These are phyloP conservation scores for Hirsutella thompsonii DNA, from an alignment of 2,329 filamentous ascomycete genomes.

Conservation along the genomic window DNA sequence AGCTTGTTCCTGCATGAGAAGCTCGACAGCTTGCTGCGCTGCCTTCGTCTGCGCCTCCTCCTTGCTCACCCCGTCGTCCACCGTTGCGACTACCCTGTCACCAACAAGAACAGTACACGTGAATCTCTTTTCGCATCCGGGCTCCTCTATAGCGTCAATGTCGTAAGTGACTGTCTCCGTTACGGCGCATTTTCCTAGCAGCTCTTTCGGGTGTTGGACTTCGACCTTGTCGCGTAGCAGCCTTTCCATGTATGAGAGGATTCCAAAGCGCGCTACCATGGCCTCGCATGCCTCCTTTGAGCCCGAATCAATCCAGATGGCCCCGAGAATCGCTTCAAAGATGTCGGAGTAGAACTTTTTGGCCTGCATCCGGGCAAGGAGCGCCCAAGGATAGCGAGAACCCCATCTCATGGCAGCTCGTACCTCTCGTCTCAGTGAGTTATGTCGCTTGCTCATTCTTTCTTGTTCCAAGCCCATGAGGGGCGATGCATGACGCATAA, in stretches of 20 bases:
- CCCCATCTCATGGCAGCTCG: conserved; percentile 33
- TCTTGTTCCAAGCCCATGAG: conserved; percentile 35
- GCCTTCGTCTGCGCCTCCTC: conserved; percentile 44
- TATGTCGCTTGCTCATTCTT: conserved; percentile 30
- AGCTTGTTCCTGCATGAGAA: conserved; percentile 14
- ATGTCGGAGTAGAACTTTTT: conserved; percentile 77
- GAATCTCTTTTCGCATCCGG: conserved; percentile 15
- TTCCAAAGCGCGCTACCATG: conserved; percentile 50
- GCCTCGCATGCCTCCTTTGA: conserved; percentile 42
- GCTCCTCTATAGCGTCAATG: conserved; percentile 13
- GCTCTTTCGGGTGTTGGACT: conserved; percentile 53
- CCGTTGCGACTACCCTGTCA: conserved; percentile 28
- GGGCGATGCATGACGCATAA: conserved; percentile 46
- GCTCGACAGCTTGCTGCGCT: conserved; percentile 34
- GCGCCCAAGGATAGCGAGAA: conserved; percentile 60
- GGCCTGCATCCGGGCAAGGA: conserved; percentile 50
- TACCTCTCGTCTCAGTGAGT: conserved; percentile 34
- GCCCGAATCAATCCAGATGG: conserved; percentile 71
- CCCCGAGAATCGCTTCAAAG: conserved; percentile 68
- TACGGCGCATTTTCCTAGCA: conserved; percentile 46
- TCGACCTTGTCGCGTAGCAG: conserved; percentile 47
- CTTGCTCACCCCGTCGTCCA: conserved; percentile 29
- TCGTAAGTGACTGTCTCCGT: conserved; percentile 41
- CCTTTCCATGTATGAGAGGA: conserved; percentile 49
- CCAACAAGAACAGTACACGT: conserved; percentile 38